Conservation (phyloP, 2,329 filamentous ascomycete genomes). For the Talaromyces sp. region DNA sequence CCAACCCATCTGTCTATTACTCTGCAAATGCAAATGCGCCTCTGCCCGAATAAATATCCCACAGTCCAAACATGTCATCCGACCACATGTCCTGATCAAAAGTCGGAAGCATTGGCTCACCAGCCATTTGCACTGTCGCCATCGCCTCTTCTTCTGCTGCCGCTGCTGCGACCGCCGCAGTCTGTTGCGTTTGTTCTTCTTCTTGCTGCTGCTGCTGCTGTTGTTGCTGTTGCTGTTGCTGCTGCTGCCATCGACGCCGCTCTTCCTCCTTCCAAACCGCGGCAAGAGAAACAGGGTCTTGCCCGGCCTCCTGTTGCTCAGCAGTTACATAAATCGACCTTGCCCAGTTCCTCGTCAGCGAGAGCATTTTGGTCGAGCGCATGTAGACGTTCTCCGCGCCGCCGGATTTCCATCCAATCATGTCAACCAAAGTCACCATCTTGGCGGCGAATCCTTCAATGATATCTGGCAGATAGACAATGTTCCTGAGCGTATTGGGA, state of each 20-base stretch:
- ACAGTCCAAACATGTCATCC: conserved; percentile 8
- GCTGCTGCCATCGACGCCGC: background rate
- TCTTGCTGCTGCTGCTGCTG: background rate
- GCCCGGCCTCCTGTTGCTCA: background rate
- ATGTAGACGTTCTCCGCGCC: conserved; percentile 1
- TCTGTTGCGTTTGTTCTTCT: conserved; percentile 3
- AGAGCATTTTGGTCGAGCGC: background rate
- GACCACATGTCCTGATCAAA: conserved; percentile 9
- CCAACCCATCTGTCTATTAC: background rate
- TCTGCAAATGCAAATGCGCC: background rate
- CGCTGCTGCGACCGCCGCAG: background rate
- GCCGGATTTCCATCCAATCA: conserved; percentile 1
- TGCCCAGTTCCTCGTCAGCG: background rate
- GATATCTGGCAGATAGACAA: conserved; percentile 1
- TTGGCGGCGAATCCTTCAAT: background rate
- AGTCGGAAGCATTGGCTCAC: conserved; percentile 3
- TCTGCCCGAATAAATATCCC: conserved; percentile 2
- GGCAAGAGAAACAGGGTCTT: background rate
- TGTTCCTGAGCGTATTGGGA: background rate
- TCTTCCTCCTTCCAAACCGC: background rate
- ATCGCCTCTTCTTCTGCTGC: background rate
- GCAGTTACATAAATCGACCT: background rate
- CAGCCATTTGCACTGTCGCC: background rate
- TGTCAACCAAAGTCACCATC: background rate
- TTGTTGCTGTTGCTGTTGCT: background rate